phyloP scores from a whole-genome alignment of 140 eudicot species.

The Stevia rebaudiana region DNA sequence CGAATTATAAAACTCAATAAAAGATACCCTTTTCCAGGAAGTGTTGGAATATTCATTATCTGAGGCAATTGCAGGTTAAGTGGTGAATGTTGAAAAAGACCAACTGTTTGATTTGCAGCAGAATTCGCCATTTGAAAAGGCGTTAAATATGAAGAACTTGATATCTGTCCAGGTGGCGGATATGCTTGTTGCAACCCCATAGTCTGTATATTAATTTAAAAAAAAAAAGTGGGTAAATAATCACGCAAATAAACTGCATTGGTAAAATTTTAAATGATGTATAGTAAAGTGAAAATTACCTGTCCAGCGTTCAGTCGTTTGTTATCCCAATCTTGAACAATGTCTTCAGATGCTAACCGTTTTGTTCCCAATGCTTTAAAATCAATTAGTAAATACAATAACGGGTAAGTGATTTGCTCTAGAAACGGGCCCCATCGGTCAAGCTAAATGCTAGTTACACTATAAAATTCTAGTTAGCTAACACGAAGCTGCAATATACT shows the following conservation, averaged over 20 bases:
- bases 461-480: constrained; percentile 5
- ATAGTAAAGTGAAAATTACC: constrained; percentile 29
- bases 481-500: neutral
- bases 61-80: constrained; percentile 39
- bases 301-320: constrained; percentile 82
- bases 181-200: constrained; percentile 46
- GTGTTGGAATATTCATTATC: constrained; percentile 42
- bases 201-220: constrained; percentile 28
- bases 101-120: constrained; percentile 28
- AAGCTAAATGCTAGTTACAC: constrained; percentile 12
- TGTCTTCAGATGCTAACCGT: constrained; percentile 77
- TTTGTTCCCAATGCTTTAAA: constrained; percentile 70
- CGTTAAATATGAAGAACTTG: constrained; percentile 30
- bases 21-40: constrained; percentile 72
- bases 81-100: constrained; percentile 40
- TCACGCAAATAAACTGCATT: neutral
- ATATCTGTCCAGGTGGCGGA: constrained; percentile 35
- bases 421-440: neutral
- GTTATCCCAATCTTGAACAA: constrained; percentile 61
- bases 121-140: constrained; percentile 27
- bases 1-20: neutral
- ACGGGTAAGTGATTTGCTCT: constrained; percentile 11
- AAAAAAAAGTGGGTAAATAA: neutral
- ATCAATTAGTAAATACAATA: constrained; percentile 13
- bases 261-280: neutral